Conservation (phyloP, 169 alveolate genomes). For the Sarcocystis neurona region DNA sequence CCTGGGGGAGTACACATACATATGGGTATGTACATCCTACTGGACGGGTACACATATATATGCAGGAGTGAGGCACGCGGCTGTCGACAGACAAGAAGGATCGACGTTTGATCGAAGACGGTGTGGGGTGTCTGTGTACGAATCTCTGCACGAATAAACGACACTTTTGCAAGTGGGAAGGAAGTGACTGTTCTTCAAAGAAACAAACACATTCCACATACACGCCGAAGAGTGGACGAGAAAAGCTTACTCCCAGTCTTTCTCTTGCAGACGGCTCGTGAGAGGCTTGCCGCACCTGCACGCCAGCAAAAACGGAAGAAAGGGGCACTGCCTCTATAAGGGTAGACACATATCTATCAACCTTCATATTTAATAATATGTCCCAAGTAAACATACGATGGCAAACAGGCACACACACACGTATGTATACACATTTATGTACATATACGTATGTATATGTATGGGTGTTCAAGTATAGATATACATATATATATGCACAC, state of each 20-base stretch:
- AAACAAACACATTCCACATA: background rate
- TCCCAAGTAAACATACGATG: too few relatives aligned
- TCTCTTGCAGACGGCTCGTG: background rate
- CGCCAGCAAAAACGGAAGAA: background rate
- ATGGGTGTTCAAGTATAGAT: background rate
- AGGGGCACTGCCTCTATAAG: background rate
- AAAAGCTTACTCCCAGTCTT: constrained; percentile 35
- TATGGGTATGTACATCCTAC: too few relatives aligned
- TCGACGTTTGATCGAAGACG: too few relatives aligned
- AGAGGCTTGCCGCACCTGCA: constrained; percentile 23
- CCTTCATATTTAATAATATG: background rate
- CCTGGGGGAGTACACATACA: too few relatives aligned
- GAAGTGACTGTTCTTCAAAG: too few relatives aligned
- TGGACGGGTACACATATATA: too few relatives aligned
- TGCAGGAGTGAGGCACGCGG: too few relatives aligned
- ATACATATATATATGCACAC: background rate
- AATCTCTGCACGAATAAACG: too few relatives aligned
- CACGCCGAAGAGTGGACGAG: background rate
- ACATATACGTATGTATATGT: background rate
- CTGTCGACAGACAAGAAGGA: too few relatives aligned
- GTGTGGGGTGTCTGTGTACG: too few relatives aligned
- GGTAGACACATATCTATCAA: background rate
- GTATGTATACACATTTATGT: background rate
- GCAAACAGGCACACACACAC: background rate
- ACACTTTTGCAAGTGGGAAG: too few relatives aligned